Percentiles rank a stretch among this genome's conserved stretches.
phyloP scores from a whole-genome alignment of 2,329 filamentous ascomycete genomes.

The Scleromitrula shiraiana region DNA sequence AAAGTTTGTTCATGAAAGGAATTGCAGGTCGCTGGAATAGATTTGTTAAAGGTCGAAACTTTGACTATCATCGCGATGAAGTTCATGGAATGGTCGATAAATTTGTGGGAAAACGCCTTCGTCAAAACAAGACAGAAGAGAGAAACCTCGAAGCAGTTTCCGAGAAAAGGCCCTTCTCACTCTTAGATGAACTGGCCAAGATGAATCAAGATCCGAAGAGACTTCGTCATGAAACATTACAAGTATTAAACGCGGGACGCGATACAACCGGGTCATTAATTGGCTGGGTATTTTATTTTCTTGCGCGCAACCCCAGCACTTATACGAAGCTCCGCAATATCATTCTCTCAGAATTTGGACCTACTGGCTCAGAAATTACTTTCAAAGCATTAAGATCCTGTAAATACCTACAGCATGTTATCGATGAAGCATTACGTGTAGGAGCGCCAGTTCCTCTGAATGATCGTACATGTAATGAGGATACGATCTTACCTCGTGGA shows the following conservation, averaged over 20 bases:
- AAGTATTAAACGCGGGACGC: slow-evolving; percentile 13
- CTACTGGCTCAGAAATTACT: slow-evolving; percentile 1
- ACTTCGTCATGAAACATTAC: slow-evolving; percentile 16
- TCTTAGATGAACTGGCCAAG: slow-evolving; percentile 37
- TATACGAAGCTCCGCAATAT: slow-evolving; percentile 33
- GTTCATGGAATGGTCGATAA: not conserved
- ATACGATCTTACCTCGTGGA: slow-evolving; percentile 32
- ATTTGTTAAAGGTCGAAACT: not conserved
- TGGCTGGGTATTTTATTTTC: slow-evolving; percentile 25
- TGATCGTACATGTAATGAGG: slow-evolving; percentile 37
- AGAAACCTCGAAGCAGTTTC: slow-evolving; percentile 28
- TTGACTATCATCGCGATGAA: not conserved
- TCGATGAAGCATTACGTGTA: slow-evolving; percentile 36
- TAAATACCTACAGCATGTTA: slow-evolving; percentile 17
- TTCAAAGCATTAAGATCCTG: slow-evolving; percentile 14
- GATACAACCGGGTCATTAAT: slow-evolving; percentile 14
- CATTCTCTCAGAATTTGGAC: slow-evolving; percentile 30
- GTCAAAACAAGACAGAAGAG: slow-evolving; percentile 10
- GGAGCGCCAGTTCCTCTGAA: slow-evolving; percentile 45
- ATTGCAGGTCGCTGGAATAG: not conserved
- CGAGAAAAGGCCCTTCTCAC: slow-evolving; percentile 26
- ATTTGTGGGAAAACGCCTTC: slow-evolving; percentile 13
- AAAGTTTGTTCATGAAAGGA: not conserved
- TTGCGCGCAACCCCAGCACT: slow-evolving; percentile 11
- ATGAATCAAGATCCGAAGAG: slow-evolving; percentile 14